A percentile compares a stretch with the other conserved stretches of the same genome.
phyloP scores from a whole-genome alignment of 164 flowering plant species.

The Nymphaea thermarum region DNA sequence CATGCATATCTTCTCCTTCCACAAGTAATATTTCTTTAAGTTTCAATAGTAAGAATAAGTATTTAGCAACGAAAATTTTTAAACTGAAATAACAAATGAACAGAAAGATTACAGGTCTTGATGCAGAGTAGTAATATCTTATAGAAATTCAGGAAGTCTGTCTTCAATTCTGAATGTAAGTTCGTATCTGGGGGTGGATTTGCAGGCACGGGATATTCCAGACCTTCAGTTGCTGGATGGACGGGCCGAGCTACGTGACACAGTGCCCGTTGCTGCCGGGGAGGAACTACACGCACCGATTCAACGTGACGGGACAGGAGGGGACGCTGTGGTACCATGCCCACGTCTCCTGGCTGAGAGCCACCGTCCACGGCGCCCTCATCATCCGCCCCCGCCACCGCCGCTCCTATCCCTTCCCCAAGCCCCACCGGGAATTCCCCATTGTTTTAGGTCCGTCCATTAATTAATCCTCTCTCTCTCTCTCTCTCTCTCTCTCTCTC shows the following conservation, averaged over 20 bases:
- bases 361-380: constrained; percentile 21
- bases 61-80: no score
- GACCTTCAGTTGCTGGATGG: constrained; percentile 16
- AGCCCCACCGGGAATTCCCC: constrained; percentile 19
- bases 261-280: constrained; percentile 24
- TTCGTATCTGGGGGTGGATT: background rate
- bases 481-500: background rate
- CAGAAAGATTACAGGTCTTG: no score
- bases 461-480: background rate
- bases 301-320: constrained; percentile 20
- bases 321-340: constrained; percentile 31
- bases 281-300: constrained; percentile 16
- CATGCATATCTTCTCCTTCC: no score
- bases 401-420: constrained; percentile 12
- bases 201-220: constrained; percentile 27
- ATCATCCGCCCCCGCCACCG: constrained; percentile 15
- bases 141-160: no score
- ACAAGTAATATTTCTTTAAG: no score
- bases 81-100: no score
- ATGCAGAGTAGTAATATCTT: no score
- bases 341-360: constrained; percentile 16
- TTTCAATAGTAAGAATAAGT: no score
- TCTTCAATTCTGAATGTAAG: no score
- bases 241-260: constrained; percentile 20
- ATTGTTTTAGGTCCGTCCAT: constrained; percentile 14